Conservation (phyloP, 139 green algal genomes). For the Chloropicon primus region DNA sequence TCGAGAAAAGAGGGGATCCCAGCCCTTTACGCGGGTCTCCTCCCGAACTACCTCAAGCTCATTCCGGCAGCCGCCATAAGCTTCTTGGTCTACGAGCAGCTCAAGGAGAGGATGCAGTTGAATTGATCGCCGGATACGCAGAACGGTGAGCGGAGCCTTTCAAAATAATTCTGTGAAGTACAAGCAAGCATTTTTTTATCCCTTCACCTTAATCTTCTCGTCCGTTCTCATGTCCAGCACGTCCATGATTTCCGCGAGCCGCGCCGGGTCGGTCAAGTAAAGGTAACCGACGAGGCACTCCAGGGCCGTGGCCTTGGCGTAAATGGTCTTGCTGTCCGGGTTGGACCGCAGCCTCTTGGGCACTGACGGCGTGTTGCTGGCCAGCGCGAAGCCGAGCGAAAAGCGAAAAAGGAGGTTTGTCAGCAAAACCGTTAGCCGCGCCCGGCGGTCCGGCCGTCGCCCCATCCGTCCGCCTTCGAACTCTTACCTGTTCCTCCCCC, state of each 20-base stretch:
- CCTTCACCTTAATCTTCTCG: neutral
- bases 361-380: neutral
- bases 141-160: no score
- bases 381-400: no score
- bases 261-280: neutral
- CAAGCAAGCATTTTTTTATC: neutral
- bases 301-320: neutral
- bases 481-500: neutral
- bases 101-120: neutral
- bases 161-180: no score
- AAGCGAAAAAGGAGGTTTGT: no score
- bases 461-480: no score
- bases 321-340: neutral
- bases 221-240: neutral
- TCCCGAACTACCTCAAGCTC: slow-evolving; percentile 13
- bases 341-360: neutral
- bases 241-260: neutral
- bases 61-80: slow-evolving; percentile 8
- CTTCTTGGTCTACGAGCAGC: neutral
- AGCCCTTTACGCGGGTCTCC: slow-evolving; percentile 9
- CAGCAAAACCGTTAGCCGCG: no score
- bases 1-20: neutral
- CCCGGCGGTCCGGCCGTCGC: no score
- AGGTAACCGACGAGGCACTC: neutral
- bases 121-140: no score